Percentiles rank a stretch among this genome's conserved stretches.
Conservation (phyloP, 2,329 filamentous ascomycete genomes). For the Pyrenochaeta sp. region DNA sequence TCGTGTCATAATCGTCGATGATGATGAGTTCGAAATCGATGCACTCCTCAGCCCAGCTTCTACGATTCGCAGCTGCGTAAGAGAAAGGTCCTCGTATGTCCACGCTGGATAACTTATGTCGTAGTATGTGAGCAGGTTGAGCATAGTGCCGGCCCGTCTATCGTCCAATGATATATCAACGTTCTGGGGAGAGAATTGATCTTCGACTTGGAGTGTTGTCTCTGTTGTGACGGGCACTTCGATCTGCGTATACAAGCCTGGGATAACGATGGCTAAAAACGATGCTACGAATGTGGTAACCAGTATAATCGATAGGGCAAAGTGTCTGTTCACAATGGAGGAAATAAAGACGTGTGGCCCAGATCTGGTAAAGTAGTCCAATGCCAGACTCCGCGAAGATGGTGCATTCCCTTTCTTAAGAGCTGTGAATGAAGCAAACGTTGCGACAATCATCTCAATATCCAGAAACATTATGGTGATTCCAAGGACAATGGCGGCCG, state of each 20-base stretch:
- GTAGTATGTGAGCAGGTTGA: constrained; percentile 5
- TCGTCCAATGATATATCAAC: constrained; percentile 3
- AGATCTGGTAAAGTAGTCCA: constrained; percentile 4
- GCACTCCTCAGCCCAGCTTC: not conserved
- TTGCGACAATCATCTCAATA: not conserved
- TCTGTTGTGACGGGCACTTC: not conserved
- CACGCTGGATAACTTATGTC: not conserved
- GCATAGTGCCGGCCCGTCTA: not conserved
- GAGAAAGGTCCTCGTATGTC: not conserved
- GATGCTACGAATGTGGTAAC: constrained; percentile 1
- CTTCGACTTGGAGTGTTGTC: not conserved
- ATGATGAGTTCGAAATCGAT: not conserved
- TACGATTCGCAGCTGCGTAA: not conserved
- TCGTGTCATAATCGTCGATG: not conserved
- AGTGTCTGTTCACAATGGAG: not conserved
- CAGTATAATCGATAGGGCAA: not conserved
- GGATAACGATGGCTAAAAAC: constrained; percentile 3
- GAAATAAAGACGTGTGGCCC: constrained; percentile 1
- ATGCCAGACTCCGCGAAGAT: not conserved
- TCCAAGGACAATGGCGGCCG: constrained; percentile 1
- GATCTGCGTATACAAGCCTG: constrained; percentile 1
- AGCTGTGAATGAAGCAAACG: not conserved
- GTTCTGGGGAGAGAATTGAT: not conserved
- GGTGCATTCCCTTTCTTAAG: not conserved
- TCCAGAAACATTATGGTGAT: constrained; percentile 3